phyloP scores from a whole-genome alignment of 371 early-diverging fungal genomes.

The Coemansia linderi region DNA sequence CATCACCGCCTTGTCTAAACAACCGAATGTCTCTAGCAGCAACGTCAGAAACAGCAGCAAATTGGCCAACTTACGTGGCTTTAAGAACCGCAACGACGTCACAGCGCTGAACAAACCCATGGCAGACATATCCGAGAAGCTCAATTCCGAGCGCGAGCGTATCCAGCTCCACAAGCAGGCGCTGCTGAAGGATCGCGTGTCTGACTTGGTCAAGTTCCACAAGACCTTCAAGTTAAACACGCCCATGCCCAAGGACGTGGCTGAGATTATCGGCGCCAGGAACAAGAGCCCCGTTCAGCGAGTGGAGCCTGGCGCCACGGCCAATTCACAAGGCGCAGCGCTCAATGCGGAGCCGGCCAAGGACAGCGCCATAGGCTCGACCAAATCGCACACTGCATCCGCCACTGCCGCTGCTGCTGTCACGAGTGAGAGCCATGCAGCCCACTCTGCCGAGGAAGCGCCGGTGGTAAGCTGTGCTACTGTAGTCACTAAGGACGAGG shows the following conservation, averaged over 20 bases:
- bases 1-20: slow-evolving; percentile 31
- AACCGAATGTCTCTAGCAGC: neutral
- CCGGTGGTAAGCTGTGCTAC: neutral
- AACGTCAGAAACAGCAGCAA: slow-evolving; percentile 26
- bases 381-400: neutral
- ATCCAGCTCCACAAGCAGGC: slow-evolving; percentile 77
- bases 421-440: neutral
- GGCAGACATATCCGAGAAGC: slow-evolving; percentile 57
- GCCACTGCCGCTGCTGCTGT: neutral
- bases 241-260: slow-evolving; percentile 49
- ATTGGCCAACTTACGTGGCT: slow-evolving; percentile 46
- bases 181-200: slow-evolving; percentile 69
- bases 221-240: slow-evolving; percentile 67
- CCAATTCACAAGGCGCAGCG: neutral
- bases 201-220: slow-evolving; percentile 79
- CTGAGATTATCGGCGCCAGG: slow-evolving; percentile 33
- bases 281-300: slow-evolving; percentile 23
- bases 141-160: slow-evolving; percentile 60
- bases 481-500: neutral
- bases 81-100: slow-evolving; percentile 47
- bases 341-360: neutral
- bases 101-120: slow-evolving; percentile 52
- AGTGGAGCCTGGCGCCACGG: neutral
- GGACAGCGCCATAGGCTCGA: neutral
- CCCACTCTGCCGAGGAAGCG: neutral